Evolutionary conservation across 352 stramenopile genomes (phyloP), one percentile per base, ranked within the genome.

Genomic region (Phytophthora tubulina): DNA sequence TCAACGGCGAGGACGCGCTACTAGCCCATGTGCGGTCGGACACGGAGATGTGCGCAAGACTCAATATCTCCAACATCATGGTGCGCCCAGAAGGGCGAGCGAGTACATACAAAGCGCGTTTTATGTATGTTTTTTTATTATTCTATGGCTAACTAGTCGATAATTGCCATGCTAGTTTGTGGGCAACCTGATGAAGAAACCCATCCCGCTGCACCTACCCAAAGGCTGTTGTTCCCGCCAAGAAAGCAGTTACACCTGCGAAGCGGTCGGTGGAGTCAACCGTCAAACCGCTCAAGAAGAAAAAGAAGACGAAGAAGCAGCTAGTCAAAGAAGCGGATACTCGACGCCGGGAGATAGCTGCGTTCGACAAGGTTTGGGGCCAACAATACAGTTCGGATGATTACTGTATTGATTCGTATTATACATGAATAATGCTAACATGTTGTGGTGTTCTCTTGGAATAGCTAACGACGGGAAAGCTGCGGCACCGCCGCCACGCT

Each of bases 321-420:
- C 11, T 66, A 7, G 49, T 27, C 30, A 21, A 50, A 49, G 46
- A 57, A 31, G 45, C 27, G 9, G 21, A 46, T 6, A 27, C 13
- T 3, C 58, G 35, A 11, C 55, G 41, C 27, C 8, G 31, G 14
- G 41, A 41, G 8, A 13, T 63, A 3, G 39, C 58, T 33, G 58
- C 14, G 14, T 58, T 66, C 41, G 58, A 38, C 14, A 66, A 66
- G 7, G 36, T 51, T 11, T 65, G 58, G 58, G 58, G 35, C 6
- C 7, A 36, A 1, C 41, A 31, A 1, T 56, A 64, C 45, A 44
- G 3, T 35, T 56, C 57, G 6, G 57, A 32, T 56, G 51, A 41
- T 3, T 39, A 39, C 5, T 14, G 5, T 21, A 21, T 21, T 21
- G 21, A 21, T 21, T 21, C 21, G 21, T 21, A 21, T 21, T 21